phyloP scores from a whole-genome alignment of 2,329 filamentous ascomycete genomes.

The Xylaria sp. region DNA sequence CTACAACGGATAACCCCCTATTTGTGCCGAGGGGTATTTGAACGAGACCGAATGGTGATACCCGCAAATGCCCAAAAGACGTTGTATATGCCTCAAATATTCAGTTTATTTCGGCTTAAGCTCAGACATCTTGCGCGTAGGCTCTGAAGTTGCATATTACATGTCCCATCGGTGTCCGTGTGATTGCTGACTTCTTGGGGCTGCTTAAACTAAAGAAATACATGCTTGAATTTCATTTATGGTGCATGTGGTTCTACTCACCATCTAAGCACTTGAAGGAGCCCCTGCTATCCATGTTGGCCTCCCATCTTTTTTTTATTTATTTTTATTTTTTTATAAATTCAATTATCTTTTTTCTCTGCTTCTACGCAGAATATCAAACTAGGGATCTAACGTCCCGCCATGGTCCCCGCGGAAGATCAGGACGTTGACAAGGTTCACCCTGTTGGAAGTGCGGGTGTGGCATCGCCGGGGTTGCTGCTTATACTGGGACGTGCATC shows the following conservation, averaged over 20 bases:
- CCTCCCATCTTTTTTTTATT: not conserved
- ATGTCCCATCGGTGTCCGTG: constrained; percentile 2
- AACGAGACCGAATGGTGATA: not conserved
- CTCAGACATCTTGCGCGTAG: not conserved
- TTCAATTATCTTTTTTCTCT: not conserved
- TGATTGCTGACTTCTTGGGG: not conserved
- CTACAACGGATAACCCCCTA: not conserved
- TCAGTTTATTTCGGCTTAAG: not conserved
- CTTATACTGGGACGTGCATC: not conserved
- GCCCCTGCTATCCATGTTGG: too few species aligned
- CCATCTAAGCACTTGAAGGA: not conserved
- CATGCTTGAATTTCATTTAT: not conserved
- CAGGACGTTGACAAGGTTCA: constrained; percentile 8
- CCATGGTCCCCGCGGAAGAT: not conserved
- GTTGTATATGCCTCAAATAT: not conserved
- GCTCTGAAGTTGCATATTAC: constrained; percentile 16
- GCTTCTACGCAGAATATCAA: not conserved
- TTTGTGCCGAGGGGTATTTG: not conserved
- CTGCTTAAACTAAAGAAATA: not conserved
- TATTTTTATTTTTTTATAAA: too few species aligned
- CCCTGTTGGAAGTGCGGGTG: constrained; percentile 12
- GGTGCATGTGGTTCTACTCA: not conserved
- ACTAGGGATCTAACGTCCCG: not conserved
- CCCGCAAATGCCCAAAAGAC: not conserved
- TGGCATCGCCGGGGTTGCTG: not conserved